Evolutionary conservation across 306 rosid species (phyloP).

Genomic region (Inga laurina): DNA sequence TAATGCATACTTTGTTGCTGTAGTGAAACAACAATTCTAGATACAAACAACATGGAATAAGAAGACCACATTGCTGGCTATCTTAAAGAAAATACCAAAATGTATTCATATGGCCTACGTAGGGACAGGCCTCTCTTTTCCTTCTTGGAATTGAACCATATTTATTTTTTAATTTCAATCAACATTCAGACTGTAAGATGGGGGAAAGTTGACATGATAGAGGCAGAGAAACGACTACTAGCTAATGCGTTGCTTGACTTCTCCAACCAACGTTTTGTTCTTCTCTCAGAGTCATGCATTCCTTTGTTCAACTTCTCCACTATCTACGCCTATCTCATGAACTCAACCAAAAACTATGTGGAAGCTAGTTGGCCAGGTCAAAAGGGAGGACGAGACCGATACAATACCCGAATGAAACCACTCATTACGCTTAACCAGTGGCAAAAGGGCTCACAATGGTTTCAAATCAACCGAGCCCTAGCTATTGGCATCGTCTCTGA

Average conservation of each 20-base stretch:
- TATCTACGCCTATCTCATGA: constrained; percentile 55
- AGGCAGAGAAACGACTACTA: constrained; percentile 69
- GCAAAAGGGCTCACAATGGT: constrained; percentile 96
- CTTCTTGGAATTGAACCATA: neutral
- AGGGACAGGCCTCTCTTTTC: neutral
- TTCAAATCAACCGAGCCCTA: constrained; percentile 59
- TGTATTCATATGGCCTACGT: neutral
- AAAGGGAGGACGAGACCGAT: constrained; percentile 79
- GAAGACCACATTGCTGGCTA: neutral
- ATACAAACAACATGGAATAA: neutral
- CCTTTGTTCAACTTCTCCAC: constrained; percentile 78
- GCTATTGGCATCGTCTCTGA: constrained; percentile 63
- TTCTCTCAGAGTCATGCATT: constrained; percentile 90
- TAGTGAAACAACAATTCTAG: neutral
- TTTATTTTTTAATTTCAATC: neutral
- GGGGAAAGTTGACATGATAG: constrained; percentile 65
- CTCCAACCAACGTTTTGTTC: constrained; percentile 73
- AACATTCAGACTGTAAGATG: constrained; percentile 63
- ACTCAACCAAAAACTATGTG: constrained; percentile 50
- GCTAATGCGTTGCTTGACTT: constrained; percentile 74
- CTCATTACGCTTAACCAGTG: constrained; percentile 51
- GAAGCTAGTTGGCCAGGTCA: constrained; percentile 51
- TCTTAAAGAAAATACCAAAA: neutral
- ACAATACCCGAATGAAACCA: constrained; percentile 56
- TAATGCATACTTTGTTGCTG: neutral